Base-by-base conservation (phyloP, 108 stramenopile genomes). In the Cyclotella kingstonii region DNA sequence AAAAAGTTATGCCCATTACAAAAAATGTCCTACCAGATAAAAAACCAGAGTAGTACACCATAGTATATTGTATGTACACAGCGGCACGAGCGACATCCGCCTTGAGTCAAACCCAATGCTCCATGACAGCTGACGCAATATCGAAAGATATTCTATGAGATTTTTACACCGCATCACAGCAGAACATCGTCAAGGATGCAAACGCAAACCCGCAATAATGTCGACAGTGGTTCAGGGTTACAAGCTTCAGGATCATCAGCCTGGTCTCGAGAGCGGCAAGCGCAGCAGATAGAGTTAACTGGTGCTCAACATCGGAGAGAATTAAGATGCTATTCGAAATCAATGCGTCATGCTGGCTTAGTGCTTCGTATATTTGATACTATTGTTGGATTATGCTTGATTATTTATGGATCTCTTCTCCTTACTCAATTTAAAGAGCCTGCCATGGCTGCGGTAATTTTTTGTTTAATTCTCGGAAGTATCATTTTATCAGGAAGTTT, bases 391-490 rank as follows among this genome's bases (percentile, higher is more conserved):
- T 38, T 71, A 2, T 22, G 61, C 11, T 26, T 55, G 23, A 55
- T 71, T 0, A 39, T 71, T n/a, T 71, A 71, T 34, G 70, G 70
- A 17, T 62, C 61, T 8, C 49, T 71, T 2, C 12, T 71, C 7
- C 43, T 47, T 1, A 54, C 58, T 0, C 70, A 71, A 38, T 71
- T 71, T 26, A 35, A 54, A 38, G 38, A 44, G 33, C 70, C 70
- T 1, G 70, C 70, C 2, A 62, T 63, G 61, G 70, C 70, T 3
- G 70, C 70, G 15, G 70, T 40, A 7, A 29, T 56, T 11, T 71
- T 71, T 26, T 71, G 61, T 27, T 31, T 71, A 18, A 52, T 71
- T 28, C 30, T 71, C 27, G 70, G 70, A 18, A 54, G 36, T 4
- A 56, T 71, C 21, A 46, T 62, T 30, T 27, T 71, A 12, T 30